Percentiles rank a stretch among this genome's conserved stretches.
Conservation (phyloP, 1,284 basidiomycete genomes). For the Papiliotrema laurentii region DNA sequence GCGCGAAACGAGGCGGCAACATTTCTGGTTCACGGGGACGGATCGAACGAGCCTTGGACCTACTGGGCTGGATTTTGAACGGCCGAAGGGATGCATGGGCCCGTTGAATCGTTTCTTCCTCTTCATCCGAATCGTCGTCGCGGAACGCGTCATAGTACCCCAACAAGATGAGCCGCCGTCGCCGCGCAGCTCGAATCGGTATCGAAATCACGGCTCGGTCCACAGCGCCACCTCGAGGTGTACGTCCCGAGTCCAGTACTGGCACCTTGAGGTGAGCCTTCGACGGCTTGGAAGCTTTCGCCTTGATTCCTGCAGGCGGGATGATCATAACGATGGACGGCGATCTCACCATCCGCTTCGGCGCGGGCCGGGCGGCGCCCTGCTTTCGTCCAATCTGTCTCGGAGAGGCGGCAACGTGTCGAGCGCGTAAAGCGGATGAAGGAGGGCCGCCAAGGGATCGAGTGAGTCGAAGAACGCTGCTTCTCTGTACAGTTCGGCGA, state of each 20-base stretch:
- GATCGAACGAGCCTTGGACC: conserved; percentile 3
- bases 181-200: conserved; percentile 10
- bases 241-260: no score
- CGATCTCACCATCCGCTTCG: no score
- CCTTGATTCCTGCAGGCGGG: no score
- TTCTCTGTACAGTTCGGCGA: not conserved
- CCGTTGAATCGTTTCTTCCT: conserved; percentile 2
- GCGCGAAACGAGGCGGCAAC: conserved; percentile 22
- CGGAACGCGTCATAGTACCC: conserved; percentile 23
- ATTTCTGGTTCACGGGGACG: conserved; percentile 23
- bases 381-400: no score
- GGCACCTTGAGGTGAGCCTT: no score
- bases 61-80: conserved; percentile 8
- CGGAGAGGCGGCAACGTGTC: no score
- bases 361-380: no score
- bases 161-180: conserved; percentile 14
- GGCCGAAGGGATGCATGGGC: conserved; percentile 10
- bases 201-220: conserved; percentile 20
- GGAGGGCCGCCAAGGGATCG: not conserved
- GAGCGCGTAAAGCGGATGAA: not conserved
- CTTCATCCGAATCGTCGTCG: conserved; percentile 24
- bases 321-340: no score
- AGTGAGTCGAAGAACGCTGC: not conserved
- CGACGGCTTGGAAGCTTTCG: no score
- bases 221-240: no score